Conservation (phyloP, 176 grass and related monocot species). For the bread wheat (Triticum aestivum) region DNA sequence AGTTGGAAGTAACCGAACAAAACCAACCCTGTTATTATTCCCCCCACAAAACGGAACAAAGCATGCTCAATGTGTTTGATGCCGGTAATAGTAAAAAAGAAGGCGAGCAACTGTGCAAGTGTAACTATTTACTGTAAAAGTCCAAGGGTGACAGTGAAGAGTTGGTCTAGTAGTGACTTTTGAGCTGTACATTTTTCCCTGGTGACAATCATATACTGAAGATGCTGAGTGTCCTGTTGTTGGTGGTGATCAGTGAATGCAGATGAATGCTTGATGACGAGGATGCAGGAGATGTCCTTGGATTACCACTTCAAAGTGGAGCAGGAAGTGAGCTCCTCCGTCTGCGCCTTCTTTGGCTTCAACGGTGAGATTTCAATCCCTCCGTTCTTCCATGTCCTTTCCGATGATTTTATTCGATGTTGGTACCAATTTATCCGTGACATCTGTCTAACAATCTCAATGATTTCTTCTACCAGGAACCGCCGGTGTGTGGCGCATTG, state of each 20-base stretch:
- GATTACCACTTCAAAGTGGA: slow-evolving; percentile 92
- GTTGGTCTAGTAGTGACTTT: neutral
- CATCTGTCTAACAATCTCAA: neutral
- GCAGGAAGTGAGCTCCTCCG: slow-evolving; percentile 74
- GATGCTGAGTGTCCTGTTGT: neutral
- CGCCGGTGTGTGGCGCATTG: slow-evolving; percentile 67
- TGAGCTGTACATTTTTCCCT: neutral
- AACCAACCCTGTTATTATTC: neutral
- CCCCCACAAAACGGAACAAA: slow-evolving; percentile 16
- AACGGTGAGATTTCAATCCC: slow-evolving; percentile 43
- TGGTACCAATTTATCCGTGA: neutral
- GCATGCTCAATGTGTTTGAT: neutral
- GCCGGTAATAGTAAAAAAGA: neutral
- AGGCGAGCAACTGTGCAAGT: too few relatives aligned
- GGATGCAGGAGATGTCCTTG: slow-evolving; percentile 96
- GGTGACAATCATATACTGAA: neutral
- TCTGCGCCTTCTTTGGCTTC: slow-evolving; percentile 80
- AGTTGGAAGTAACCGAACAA: neutral
- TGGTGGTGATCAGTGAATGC: slow-evolving; percentile 58
- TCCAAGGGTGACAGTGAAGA: neutral
- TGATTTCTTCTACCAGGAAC: slow-evolving; percentile 36
- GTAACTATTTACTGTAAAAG: neutral
- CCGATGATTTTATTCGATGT: neutral
- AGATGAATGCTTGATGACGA: slow-evolving; percentile 88
- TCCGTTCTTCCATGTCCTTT: neutral